Evolutionary conservation across 768 basidiomycete species (phyloP).

Genomic region (Leccinum imitatum): DNA sequence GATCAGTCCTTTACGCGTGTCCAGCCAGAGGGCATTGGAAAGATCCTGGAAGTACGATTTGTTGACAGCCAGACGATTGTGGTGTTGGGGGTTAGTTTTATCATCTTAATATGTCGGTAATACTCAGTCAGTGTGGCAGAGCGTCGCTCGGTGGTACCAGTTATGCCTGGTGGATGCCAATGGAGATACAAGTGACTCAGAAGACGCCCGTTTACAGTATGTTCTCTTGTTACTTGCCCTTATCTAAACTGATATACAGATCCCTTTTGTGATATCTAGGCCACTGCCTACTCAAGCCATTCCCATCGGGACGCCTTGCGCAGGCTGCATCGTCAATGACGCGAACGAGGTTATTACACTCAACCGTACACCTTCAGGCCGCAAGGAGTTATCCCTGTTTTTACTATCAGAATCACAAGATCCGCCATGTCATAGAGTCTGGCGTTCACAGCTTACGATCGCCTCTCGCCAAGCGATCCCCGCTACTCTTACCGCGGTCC

Average conservation of each 20-base stretch:
- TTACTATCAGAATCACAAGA: conserved; percentile 10
- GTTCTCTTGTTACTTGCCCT: conserved; percentile 2
- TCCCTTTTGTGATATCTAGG: conserved; percentile 11
- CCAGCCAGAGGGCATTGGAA: conserved; percentile 21
- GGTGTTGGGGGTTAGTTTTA: conserved; percentile 26
- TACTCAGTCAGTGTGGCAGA: conserved; percentile 13
- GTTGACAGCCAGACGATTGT: conserved; percentile 23
- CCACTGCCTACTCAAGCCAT: conserved; percentile 6
- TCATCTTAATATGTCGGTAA: not conserved
- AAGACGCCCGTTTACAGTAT: conserved; percentile 19
- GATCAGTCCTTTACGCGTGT: conserved; percentile 12
- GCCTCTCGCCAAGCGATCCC: conserved; percentile 3
- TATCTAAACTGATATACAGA: conserved; percentile 9
- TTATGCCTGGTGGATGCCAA: conserved; percentile 12
- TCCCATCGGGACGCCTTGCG: conserved; percentile 9
- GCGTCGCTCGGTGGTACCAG: conserved; percentile 21
- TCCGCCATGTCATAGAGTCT: conserved; percentile 14
- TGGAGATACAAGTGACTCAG: conserved; percentile 7
- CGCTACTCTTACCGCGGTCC: conserved; percentile 36
- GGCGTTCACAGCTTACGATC: conserved; percentile 18
- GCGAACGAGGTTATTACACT: conserved; percentile 20
- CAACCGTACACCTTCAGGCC: conserved; percentile 17
- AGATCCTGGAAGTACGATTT: conserved; percentile 22
- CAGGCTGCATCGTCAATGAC: conserved; percentile 8
- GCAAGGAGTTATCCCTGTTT: conserved; percentile 22